Conservation (phyloP, 192 early-diverging fungal genomes). For the Rhizophagus clarus region DNA sequence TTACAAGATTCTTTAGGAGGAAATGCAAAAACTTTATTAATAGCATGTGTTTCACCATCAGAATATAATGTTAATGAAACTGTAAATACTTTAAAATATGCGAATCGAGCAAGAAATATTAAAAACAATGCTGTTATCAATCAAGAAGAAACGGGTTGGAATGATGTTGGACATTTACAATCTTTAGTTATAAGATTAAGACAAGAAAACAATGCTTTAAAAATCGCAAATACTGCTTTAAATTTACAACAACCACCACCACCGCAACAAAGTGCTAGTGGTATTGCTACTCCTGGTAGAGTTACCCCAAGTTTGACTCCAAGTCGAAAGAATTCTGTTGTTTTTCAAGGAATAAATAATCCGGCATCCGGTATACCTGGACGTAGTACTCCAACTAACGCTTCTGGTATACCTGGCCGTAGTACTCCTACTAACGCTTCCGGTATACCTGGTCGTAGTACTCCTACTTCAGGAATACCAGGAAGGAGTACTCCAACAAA, state of each 20-base stretch:
- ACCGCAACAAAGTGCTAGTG: not conserved
- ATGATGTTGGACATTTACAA: conserved; percentile 64
- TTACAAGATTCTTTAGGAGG: conserved; percentile 96
- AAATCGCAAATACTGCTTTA: conserved; percentile 21
- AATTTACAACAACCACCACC: not conserved
- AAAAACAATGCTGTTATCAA: conserved; percentile 86
- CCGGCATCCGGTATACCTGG: not conserved
- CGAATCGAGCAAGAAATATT: conserved; percentile 94
- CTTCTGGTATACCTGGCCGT: not conserved
- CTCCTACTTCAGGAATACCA: conserved; percentile 28
- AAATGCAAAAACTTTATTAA: conserved; percentile 90
- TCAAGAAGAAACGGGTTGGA: conserved; percentile 65
- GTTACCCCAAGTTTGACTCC: not conserved
- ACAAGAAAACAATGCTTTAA: conserved; percentile 51
- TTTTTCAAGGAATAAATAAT: not conserved
- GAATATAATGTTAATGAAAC: conserved; percentile 87
- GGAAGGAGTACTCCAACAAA: conserved; percentile 38
- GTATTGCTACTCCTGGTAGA: not conserved
- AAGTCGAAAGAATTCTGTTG: not conserved
- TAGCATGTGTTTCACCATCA: conserved; percentile 90
- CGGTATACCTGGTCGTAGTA: conserved; percentile 19
- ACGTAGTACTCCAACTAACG: conserved; percentile 4
- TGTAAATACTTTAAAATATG: conserved; percentile 94
- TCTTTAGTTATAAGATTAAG: conserved; percentile 64
- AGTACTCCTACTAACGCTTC: not conserved